These are phyloP conservation scores for Globisporangium middletonii DNA, from an alignment of 352 stramenopile genomes.

Conservation along the genomic window DNA sequence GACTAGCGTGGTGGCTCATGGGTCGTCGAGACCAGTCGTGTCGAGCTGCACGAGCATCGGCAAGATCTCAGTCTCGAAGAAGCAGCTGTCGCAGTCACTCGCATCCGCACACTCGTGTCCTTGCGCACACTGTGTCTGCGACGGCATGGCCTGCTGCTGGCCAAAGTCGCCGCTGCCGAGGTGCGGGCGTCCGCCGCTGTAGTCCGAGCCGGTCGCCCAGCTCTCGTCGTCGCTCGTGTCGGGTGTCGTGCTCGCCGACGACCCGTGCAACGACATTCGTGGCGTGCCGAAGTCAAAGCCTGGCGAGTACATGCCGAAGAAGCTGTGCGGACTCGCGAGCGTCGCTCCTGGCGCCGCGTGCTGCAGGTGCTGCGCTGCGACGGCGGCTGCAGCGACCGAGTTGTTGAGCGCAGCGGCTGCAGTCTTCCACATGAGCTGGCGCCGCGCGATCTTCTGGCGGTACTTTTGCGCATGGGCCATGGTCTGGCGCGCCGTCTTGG, in stretches of 20 bases:
- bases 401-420: constrained; percentile 3
- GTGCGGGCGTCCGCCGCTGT: neutral
- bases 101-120: constrained; percentile 8
- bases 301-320: constrained; percentile 8
- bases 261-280: constrained; percentile 1
- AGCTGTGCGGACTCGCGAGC: constrained; percentile 5
- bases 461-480: constrained; percentile 46
- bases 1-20: neutral
- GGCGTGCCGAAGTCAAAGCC: constrained; percentile 5
- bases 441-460: constrained; percentile 45
- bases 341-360: neutral
- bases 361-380: neutral
- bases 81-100: constrained; percentile 17
- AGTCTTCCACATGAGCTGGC: constrained; percentile 19
- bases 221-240: constrained; percentile 17
- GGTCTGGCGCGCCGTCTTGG: constrained; percentile 83
- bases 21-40: constrained; percentile 6
- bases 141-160: too few relatives aligned
- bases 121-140: neutral
- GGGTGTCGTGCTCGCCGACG: constrained; percentile 8
- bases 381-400: constrained; percentile 4
- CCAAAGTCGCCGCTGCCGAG: constrained; percentile 4
- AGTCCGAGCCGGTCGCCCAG: constrained; percentile 3
- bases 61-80: constrained; percentile 33
- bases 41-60: constrained; percentile 27